phyloP scores from a whole-genome alignment of 1,284 basidiomycete species.

The Leccinum variabile region DNA sequence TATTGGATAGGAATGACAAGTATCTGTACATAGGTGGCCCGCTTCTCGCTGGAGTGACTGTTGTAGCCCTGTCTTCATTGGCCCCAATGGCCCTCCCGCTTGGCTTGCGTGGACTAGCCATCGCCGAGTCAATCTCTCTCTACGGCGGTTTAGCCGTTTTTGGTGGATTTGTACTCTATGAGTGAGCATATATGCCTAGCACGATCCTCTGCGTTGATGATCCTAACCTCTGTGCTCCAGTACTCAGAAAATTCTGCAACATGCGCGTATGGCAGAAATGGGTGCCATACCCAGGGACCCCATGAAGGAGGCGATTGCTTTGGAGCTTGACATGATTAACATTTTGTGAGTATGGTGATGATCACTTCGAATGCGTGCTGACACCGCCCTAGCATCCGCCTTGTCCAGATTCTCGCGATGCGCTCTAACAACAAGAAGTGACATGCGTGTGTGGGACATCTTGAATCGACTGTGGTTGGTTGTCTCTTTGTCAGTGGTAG shows the following conservation, averaged over 20 bases:
- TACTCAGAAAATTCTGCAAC: slow-evolving; percentile 80
- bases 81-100: slow-evolving; percentile 87
- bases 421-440: slow-evolving; percentile 53
- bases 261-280: slow-evolving; percentile 72
- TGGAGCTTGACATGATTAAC: slow-evolving; percentile 88
- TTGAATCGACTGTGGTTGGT: background rate
- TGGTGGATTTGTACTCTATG: slow-evolving; percentile 83
- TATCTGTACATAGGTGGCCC: slow-evolving; percentile 86
- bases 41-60: slow-evolving; percentile 81
- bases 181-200: slow-evolving; percentile 49
- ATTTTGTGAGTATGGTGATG: slow-evolving; percentile 59
- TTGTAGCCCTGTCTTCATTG: slow-evolving; percentile 82
- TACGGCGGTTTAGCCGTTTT: slow-evolving; percentile 90
- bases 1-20: slow-evolving; percentile 64
- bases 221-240: slow-evolving; percentile 25
- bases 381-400: slow-evolving; percentile 56
- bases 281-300: slow-evolving; percentile 74
- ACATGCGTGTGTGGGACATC: background rate
- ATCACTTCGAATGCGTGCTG: background rate
- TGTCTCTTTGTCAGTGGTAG: slow-evolving; percentile 3
- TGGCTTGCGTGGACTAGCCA: slow-evolving; percentile 73
- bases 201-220: background rate
- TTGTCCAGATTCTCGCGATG: slow-evolving; percentile 81
- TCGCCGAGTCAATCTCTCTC: slow-evolving; percentile 78
- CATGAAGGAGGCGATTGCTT: slow-evolving; percentile 73